Conservation (phyloP, 1,284 basidiomycete genomes). For the Stygiomarasmius scandens region DNA sequence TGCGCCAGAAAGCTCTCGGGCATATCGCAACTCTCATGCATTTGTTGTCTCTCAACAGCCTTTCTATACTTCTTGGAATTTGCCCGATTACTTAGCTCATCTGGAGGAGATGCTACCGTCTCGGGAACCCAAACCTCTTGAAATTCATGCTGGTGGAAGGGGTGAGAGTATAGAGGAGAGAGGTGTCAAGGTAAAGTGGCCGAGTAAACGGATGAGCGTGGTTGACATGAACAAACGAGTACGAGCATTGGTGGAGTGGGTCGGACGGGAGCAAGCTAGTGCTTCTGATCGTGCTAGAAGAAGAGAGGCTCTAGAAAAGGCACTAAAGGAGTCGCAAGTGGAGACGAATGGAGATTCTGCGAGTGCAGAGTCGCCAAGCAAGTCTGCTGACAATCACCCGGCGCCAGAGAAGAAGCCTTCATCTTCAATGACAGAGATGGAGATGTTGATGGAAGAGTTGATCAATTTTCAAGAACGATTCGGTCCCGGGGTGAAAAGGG, state of each 20-base stretch:
- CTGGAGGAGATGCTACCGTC: conserved; percentile 85
- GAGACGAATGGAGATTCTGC: conserved; percentile 10
- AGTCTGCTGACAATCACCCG: not conserved
- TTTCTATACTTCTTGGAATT: conserved; percentile 80
- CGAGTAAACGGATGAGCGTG: conserved; percentile 90
- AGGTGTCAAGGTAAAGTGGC: conserved; percentile 93
- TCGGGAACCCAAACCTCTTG: conserved; percentile 72
- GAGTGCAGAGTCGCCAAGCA: not conserved
- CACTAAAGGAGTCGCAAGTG: conserved; percentile 43
- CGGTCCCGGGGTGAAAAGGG: conserved; percentile 55
- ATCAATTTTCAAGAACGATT: conserved; percentile 87
- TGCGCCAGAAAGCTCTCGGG: conserved; percentile 44
- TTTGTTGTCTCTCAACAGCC: conserved; percentile 77
- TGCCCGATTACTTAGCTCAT: conserved; percentile 93
- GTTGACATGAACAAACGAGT: conserved; percentile 98
- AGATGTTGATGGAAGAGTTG: conserved; percentile 85
- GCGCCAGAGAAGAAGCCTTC: conserved; percentile 4
- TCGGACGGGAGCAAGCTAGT: conserved; percentile 80
- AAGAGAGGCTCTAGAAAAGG: conserved; percentile 64
- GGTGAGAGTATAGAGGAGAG: conserved; percentile 69
- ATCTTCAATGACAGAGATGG: conserved; percentile 80
- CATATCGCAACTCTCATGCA: conserved; percentile 75
- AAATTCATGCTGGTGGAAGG: conserved; percentile 56
- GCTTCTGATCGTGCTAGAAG: conserved; percentile 74
- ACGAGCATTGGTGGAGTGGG: conserved; percentile 89